Evolutionary conservation across 179 eudicot genomes (phyloP), one percentile per base, ranked within the genome.

Genomic region (Actinidia arguta): DNA sequence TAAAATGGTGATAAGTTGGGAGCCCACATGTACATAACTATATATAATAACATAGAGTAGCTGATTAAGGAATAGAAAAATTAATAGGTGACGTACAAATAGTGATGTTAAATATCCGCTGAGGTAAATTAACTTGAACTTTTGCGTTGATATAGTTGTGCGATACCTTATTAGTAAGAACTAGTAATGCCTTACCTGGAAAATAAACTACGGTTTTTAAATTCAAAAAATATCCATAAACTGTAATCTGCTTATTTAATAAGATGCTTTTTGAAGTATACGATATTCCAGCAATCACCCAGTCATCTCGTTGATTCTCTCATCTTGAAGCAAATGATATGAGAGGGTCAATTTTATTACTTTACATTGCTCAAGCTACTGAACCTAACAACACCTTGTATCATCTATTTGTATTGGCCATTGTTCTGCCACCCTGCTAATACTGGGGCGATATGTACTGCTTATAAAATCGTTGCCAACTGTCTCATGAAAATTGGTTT

Each of bases 401-500:
- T 78, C 51, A 64, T 47, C 16, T 47, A 25, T 63, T 64, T 78
- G 12, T 8, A 16, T 47, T 25, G 58, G 24, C 18, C 56, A 8
- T 61, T 46, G 16, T 77, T 76, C 42, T 77, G 17, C 70, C 70
- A 77, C 46, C 31, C 52, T 55, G 66, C 67, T 77, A 61, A 77
- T 42, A 25, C 22, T 39, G 24, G 42, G 27, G 56, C 80, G 13
- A 5, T 13, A 13, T 36, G 12, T 13, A 13, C 18, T 39, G 51
- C 52, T 71, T 42, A 67, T 76, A 56, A 76, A 76, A 42, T n/a
- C 48, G 25, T 5, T 42, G 12, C 39, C 17, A 44, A 61, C 31
- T 78, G 31, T 62, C 44, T 25, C 50, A 5, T 62, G 73, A 10
- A 39, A 48, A 47, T 10, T 17, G 25, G 46, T 25, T 36, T 17